A percentile compares a stretch with the other conserved stretches of the same genome.
Conservation (phyloP, 1,284 basidiomycete genomes). For the Pholiota adiposa region DNA sequence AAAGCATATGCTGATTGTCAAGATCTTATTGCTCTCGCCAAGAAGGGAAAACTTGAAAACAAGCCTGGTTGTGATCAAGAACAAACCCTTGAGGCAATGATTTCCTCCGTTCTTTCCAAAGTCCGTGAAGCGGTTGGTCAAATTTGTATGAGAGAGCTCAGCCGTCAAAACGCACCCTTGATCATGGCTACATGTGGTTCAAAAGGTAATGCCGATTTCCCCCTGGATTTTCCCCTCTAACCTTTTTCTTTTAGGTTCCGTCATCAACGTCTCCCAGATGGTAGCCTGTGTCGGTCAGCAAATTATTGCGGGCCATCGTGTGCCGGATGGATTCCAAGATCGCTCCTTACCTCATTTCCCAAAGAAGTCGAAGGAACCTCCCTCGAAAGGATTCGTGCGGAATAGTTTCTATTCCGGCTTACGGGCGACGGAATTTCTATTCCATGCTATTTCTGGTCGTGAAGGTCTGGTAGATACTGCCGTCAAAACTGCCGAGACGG, state of each 20-base stretch:
- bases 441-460: slow-evolving; percentile 98
- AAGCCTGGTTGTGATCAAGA: slow-evolving; percentile 97
- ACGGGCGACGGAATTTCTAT: slow-evolving; percentile 96
- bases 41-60: slow-evolving; percentile 93
- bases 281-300: slow-evolving; percentile 99
- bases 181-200: slow-evolving; percentile 99
- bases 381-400: slow-evolving; percentile 97
- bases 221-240: neutral
- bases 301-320: slow-evolving; percentile 97
- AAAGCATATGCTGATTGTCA: slow-evolving; percentile 90
- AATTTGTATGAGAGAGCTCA: slow-evolving; percentile 98
- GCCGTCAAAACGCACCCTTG: slow-evolving; percentile 93
- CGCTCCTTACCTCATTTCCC: slow-evolving; percentile 98
- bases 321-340: slow-evolving; percentile 99
- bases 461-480: slow-evolving; percentile 99
- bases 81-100: slow-evolving; percentile 94
- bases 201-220: slow-evolving; percentile 66
- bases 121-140: slow-evolving; percentile 97
- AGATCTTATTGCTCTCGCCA: slow-evolving; percentile 87
- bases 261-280: slow-evolving; percentile 99
- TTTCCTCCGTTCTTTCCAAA: slow-evolving; percentile 91
- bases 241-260: slow-evolving; percentile 70
- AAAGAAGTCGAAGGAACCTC: slow-evolving; percentile 97
- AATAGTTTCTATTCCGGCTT: slow-evolving; percentile 97
- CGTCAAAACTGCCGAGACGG: slow-evolving; percentile 99